Conservation (phyloP, 768 basidiomycete genomes). For the Lactarius sp. region DNA sequence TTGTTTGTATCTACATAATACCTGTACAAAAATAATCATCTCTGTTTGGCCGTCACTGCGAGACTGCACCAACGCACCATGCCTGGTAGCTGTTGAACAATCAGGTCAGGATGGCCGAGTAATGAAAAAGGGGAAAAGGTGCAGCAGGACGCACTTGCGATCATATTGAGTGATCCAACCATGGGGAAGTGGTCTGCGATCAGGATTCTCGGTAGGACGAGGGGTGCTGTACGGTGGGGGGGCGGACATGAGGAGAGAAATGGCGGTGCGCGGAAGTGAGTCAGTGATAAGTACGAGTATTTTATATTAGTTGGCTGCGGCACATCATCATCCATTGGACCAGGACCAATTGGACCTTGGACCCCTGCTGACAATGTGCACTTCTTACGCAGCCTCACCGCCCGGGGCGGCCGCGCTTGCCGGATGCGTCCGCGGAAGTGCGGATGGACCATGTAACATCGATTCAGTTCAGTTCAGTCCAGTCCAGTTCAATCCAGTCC, state of each 20-base stretch:
- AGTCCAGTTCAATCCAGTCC: constrained; percentile 6
- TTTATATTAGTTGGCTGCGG: constrained; percentile 18
- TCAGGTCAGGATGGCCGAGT: constrained; percentile 25
- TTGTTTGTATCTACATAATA: constrained; percentile 70
- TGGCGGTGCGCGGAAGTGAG: constrained; percentile 13
- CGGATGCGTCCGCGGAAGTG: constrained; percentile 15
- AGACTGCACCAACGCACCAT: constrained; percentile 46
- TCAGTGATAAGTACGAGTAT: constrained; percentile 18
- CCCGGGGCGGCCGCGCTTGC: constrained; percentile 21
- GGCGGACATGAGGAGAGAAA: constrained; percentile 37
- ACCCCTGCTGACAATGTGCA: constrained; percentile 10
- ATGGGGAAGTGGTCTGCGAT: constrained; percentile 53
- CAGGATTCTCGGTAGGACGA: constrained; percentile 40
- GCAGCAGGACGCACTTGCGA: constrained; percentile 46
- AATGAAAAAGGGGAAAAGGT: constrained; percentile 30
- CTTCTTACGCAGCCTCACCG: constrained; percentile 23
- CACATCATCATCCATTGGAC: constrained; percentile 16
- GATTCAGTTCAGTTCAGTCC: not conserved
- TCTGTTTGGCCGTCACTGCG: not conserved
- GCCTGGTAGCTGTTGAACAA: constrained; percentile 47
- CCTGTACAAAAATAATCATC: constrained; percentile 38
- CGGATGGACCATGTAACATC: constrained; percentile 10
- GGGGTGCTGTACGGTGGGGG: constrained; percentile 27
- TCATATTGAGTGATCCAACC: constrained; percentile 73
- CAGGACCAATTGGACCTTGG: constrained; percentile 8